These are phyloP conservation scores for Xanthoconium purpureum DNA, from an alignment of 768 basidiomycete genomes.

Conservation along the genomic window DNA sequence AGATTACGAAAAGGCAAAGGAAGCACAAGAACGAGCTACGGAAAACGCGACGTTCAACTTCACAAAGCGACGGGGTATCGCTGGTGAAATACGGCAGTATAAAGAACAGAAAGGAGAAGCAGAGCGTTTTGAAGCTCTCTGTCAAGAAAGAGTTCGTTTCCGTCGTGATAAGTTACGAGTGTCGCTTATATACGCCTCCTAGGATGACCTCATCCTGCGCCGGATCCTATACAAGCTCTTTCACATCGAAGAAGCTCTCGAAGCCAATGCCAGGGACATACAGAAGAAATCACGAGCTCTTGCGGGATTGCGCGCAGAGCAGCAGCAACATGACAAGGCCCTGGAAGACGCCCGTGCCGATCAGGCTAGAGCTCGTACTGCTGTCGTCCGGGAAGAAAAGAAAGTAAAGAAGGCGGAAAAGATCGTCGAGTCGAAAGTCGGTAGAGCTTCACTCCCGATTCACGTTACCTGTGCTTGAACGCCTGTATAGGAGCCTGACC, in stretches of 20 bases:
- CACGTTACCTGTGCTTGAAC: not conserved
- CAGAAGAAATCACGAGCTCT: constrained; percentile 72
- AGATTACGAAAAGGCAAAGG: constrained; percentile 88
- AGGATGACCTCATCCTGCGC: constrained; percentile 81
- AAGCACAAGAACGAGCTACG: constrained; percentile 83
- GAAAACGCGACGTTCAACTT: constrained; percentile 95
- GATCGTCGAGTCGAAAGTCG: constrained; percentile 75
- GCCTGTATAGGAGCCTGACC: constrained; percentile 68
- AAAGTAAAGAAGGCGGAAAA: constrained; percentile 90
- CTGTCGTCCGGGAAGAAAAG: constrained; percentile 82
- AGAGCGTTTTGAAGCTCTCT: constrained; percentile 77
- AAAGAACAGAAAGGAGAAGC: constrained; percentile 96
- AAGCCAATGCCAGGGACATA: constrained; percentile 66
- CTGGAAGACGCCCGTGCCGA: constrained; percentile 72
- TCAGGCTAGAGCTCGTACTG: constrained; percentile 73
- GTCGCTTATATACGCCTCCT: constrained; percentile 10
- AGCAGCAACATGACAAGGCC: constrained; percentile 64
- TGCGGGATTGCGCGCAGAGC: constrained; percentile 62
- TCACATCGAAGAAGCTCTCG: constrained; percentile 84
- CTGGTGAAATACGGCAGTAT: constrained; percentile 95
- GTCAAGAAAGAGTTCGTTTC: constrained; percentile 62
- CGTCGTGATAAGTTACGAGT: not conserved
- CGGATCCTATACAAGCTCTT: constrained; percentile 86
- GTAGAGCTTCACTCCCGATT: constrained; percentile 9
- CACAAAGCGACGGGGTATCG: constrained; percentile 87